phyloP scores from a whole-genome alignment of 768 basidiomycete species.

The Mycena indigotica region DNA sequence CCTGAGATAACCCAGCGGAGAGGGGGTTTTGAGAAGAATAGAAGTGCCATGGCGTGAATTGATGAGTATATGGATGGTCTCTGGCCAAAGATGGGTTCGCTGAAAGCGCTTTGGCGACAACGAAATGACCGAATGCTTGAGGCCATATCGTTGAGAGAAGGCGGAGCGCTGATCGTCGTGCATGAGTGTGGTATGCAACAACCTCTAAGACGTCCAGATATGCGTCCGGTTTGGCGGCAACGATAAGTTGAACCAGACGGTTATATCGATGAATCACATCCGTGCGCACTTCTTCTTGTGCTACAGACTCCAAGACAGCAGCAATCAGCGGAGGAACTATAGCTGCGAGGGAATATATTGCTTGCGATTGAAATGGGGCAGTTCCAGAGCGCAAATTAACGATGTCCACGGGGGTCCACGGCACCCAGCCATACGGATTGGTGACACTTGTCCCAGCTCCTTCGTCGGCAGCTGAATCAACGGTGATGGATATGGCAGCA shows the following conservation, averaged over 20 bases:
- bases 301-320: slow-evolving; percentile 60
- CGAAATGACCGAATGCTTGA: slow-evolving; percentile 64
- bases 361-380: slow-evolving; percentile 56
- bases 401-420: slow-evolving; percentile 28
- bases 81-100: slow-evolving; percentile 24
- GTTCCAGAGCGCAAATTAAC: slow-evolving; percentile 50
- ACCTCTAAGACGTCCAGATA: slow-evolving; percentile 74
- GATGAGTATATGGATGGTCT: slow-evolving; percentile 53
- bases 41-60: slow-evolving; percentile 73
- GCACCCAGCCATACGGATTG: slow-evolving; percentile 28
- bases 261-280: slow-evolving; percentile 52
- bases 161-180: slow-evolving; percentile 56
- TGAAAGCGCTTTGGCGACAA: slow-evolving; percentile 57
- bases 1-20: slow-evolving; percentile 38
- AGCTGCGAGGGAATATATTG: slow-evolving; percentile 62
- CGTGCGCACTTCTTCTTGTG: slow-evolving; percentile 36
- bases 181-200: slow-evolving; percentile 64
- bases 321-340: slow-evolving; percentile 65
- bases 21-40: slow-evolving; percentile 23
- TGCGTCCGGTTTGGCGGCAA: slow-evolving; percentile 63
- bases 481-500: slow-evolving; percentile 60
- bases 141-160: slow-evolving; percentile 70
- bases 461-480: slow-evolving; percentile 51
- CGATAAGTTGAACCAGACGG: slow-evolving; percentile 55
- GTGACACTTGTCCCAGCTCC: slow-evolving; percentile 4